Evolutionary conservation across 441 rosid genomes (phyloP).

Genomic region (Brassica balearica): DNA sequence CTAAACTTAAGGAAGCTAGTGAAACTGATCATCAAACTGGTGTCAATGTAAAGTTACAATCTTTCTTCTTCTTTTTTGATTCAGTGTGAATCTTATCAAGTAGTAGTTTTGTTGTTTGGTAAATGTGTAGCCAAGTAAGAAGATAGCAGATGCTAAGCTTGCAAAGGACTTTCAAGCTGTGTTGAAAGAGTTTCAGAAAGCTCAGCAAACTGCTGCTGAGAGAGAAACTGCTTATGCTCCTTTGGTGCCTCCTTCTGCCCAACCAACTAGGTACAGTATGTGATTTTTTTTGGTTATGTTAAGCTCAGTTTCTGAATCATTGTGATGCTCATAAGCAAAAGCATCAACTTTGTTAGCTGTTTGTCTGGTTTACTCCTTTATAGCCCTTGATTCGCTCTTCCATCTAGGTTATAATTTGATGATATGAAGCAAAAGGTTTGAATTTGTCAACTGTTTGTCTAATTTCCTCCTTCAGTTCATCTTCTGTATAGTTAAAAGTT

Average conservation of each 20-base stretch:
- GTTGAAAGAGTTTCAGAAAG: slow-evolving; percentile 92
- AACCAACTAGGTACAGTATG: slow-evolving; percentile 44
- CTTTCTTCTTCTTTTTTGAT: background rate
- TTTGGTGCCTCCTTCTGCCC: slow-evolving; percentile 65
- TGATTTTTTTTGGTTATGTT: too few species aligned
- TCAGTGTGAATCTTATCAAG: background rate
- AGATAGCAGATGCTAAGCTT: slow-evolving; percentile 93
- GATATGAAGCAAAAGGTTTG: too few species aligned
- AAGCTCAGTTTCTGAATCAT: slow-evolving; percentile 6
- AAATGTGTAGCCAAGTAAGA: slow-evolving; percentile 75
- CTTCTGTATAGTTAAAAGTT: too few species aligned
- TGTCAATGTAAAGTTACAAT: slow-evolving; percentile 57
- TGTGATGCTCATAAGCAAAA: too few species aligned
- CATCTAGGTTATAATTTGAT: too few species aligned
- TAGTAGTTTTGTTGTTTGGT: slow-evolving; percentile 26
- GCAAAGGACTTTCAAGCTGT: slow-evolving; percentile 96
- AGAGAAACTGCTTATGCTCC: slow-evolving; percentile 91
- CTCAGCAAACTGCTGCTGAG: slow-evolving; percentile 91
- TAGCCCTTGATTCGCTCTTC: too few species aligned
- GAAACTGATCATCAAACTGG: slow-evolving; percentile 78
- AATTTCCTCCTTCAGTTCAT: too few species aligned
- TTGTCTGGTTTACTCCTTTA: background rate
- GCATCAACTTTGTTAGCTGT: background rate
- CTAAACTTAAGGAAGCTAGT: slow-evolving; percentile 93
- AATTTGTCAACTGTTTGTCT: too few species aligned